Evolutionary conservation across 345 rosid genomes (phyloP), one percentile per base, ranked within the genome.

Genomic region (Eucalyptus coolabah): DNA sequence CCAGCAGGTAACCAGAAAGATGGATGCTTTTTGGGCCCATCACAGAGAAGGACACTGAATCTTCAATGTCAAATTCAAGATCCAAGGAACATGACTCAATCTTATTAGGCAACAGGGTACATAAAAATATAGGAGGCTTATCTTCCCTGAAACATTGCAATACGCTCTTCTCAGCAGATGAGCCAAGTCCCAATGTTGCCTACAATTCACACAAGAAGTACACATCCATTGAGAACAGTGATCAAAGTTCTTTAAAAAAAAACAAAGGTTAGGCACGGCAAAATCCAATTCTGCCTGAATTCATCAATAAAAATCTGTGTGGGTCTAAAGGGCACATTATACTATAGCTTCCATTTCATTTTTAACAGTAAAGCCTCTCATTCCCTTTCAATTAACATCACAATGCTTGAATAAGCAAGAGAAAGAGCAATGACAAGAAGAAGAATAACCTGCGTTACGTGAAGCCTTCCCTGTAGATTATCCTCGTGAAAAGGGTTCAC

Each of bases 171-270:
- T 94, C 99, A 86, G 59, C 60, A 6, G 96, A 91, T 5, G 92
- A 93, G 89, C 99, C 99, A 9, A 91, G 91, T 30, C 99, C 99
- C 87, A 98, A 91, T 83, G 99, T 97, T 87, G 99, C 99, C 99
- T 98, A 90, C 63, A 91, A 54, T 89, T 87, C 30, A 86, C 37
- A 88, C 9, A 87, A 85, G 60, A 72, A 40, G 85, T 77, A 40
- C 47, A 77, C 85, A 77, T 40, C 85, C 85, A 77, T 77, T 77
- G 30, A 77, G 85, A 77, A 77, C 85, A 77, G 26, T 21, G 47
- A 77, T 77, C 85, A 40, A 40, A 40, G 47, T 40, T 40, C 28
- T 40, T 77, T 21, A 6, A 21, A 37, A 34, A 21, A 72, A 12
- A 40, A 72, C 82, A 6, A 77, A 21, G 3, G 16, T 40, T 77